Conservation (phyloP, 495 filamentous ascomycete genomes). For the Xylaria grammica region DNA sequence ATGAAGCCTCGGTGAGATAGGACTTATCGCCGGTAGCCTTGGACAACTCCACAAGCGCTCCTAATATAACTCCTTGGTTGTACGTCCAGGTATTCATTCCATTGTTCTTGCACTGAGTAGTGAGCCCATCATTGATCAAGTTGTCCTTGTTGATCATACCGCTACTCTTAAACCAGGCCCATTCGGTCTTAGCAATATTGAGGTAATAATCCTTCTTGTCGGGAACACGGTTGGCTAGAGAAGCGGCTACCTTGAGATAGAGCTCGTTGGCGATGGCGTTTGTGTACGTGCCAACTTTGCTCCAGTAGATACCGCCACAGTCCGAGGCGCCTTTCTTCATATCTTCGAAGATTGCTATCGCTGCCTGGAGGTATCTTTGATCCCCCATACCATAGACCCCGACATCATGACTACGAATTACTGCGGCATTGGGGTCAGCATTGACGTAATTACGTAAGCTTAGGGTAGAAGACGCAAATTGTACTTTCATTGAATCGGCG, state of each 20-base stretch:
- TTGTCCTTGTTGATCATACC: conserved; percentile 70
- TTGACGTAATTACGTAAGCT: not conserved
- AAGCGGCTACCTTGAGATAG: conserved; percentile 70
- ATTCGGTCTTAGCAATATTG: conserved; percentile 60
- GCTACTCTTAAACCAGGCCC: conserved; percentile 70
- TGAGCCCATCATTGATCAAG: conserved; percentile 74
- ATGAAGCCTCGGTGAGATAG: conserved; percentile 61
- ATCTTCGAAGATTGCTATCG: conserved; percentile 64
- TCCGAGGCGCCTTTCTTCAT: conserved; percentile 62
- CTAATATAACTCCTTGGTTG: conserved; percentile 81
- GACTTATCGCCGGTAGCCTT: conserved; percentile 57
- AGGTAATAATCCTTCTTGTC: conserved; percentile 57
- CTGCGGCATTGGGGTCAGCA: conserved; percentile 10
- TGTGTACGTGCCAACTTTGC: conserved; percentile 62
- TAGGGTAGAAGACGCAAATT: conserved; percentile 10
- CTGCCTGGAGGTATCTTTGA: conserved; percentile 57
- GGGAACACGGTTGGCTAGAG: conserved; percentile 70
- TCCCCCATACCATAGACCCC: conserved; percentile 50
- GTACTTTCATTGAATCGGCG: not conserved
- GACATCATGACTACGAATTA: conserved; percentile 69
- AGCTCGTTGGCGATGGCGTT: conserved; percentile 81
- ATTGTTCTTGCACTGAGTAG: conserved; percentile 66
- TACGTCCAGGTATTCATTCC: conserved; percentile 70
- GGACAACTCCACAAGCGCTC: conserved; percentile 71
- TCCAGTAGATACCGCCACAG: conserved; percentile 74